A percentile compares a stretch with the other conserved stretches of the same genome.
Evolutionary conservation across 164 flowering plant species (phyloP).

Genomic region (Vitis amurensis): DNA sequence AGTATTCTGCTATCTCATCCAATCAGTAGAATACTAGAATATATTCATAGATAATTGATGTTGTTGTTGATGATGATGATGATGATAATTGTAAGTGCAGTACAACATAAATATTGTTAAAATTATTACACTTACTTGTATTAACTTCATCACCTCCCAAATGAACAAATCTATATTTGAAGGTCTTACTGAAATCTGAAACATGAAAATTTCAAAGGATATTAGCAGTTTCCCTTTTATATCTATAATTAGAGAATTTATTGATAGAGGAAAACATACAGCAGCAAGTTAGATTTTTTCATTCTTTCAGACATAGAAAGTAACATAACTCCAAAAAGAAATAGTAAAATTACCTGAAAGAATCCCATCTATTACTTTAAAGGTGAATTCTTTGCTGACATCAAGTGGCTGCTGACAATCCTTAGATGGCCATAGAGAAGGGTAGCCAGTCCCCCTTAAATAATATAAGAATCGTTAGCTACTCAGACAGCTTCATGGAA

Average conservation of each 20-base stretch:
- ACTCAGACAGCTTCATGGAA: neutral
- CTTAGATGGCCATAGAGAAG: conserved; percentile 77
- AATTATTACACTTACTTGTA: conserved; percentile 52
- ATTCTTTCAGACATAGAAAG: conserved; percentile 1
- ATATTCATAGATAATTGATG: neutral
- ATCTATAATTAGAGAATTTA: neutral
- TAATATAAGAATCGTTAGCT: conserved; percentile 8
- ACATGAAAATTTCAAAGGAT: conserved; percentile 8
- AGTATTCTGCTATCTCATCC: too few relatives aligned
- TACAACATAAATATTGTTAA: neutral
- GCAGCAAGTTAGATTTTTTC: neutral
- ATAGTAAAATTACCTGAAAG: conserved; percentile 59
- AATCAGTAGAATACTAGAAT: neutral
- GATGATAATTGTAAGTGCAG: neutral
- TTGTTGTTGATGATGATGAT: neutral
- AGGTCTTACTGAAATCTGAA: conserved; percentile 89
- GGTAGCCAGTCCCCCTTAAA: conserved; percentile 87
- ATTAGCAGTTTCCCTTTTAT: neutral
- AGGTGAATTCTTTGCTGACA: conserved; percentile 88
- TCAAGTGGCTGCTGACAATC: conserved; percentile 86
- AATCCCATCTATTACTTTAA: conserved; percentile 81
- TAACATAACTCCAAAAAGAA: conserved; percentile 3
- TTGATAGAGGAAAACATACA: neutral
- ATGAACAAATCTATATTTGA: conserved; percentile 78
- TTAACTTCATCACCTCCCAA: conserved; percentile 95